These are phyloP conservation scores for Isoetes taiwanensis DNA, from an alignment of 75 land plant genomes.

Conservation along the genomic window DNA sequence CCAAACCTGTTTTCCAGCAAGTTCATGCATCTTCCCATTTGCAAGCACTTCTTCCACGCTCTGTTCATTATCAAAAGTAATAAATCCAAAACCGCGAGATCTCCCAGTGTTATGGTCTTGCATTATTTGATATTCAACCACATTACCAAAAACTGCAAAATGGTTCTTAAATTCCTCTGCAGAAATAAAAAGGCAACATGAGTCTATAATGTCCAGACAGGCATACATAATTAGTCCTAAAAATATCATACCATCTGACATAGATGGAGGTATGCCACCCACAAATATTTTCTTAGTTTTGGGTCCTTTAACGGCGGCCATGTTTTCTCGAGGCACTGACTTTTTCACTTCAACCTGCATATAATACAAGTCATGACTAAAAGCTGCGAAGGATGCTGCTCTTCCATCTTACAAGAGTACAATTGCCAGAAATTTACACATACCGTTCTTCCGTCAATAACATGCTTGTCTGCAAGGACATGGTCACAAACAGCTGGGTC, in stretches of 20 bases:
- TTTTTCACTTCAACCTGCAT: constrained; percentile 72
- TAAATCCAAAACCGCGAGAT: constrained; percentile 90
- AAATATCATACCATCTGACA: constrained; percentile 48
- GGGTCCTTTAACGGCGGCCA: constrained; percentile 42
- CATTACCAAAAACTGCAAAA: constrained; percentile 48
- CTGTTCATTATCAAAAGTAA: constrained; percentile 66
- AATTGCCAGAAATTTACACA: constrained; percentile 3
- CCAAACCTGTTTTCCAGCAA: constrained; percentile 74
- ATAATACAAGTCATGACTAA: constrained; percentile 13
- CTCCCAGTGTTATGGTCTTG: constrained; percentile 81
- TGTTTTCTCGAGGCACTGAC: constrained; percentile 54
- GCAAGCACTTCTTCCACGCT: constrained; percentile 51
- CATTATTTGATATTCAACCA: constrained; percentile 65
- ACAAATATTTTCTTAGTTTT: constrained; percentile 78
- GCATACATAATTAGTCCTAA: background rate
- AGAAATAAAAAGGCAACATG: constrained; percentile 2
- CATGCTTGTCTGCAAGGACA: constrained; percentile 62
- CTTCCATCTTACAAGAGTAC: constrained; percentile 4
- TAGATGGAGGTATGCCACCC: constrained; percentile 65
- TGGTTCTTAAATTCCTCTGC: constrained; percentile 64
- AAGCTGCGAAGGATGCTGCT: background rate
- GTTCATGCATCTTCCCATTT: constrained; percentile 70
- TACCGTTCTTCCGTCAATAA: constrained; percentile 77
- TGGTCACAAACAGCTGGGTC: constrained; percentile 74
- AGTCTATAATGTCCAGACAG: background rate